Base-by-base conservation (phyloP, 257 asterid species). In the Lithospermum erythrorhizon region DNA sequence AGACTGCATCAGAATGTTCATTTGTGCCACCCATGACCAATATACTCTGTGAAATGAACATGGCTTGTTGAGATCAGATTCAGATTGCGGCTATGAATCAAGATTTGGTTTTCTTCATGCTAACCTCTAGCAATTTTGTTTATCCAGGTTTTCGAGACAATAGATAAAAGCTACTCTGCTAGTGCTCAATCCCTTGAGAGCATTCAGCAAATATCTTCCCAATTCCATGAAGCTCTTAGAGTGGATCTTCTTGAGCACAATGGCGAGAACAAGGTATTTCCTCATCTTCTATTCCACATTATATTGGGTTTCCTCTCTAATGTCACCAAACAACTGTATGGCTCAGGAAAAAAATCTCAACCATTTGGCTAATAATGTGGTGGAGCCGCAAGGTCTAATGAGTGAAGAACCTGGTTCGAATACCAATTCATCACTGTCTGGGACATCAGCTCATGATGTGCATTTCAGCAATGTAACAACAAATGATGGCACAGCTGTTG, bases 201-300 rank as follows among this genome's bases (percentile, higher is more conserved):
- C 68, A 76, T 82, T 84, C 89, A 70, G 68, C 78, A 82, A 57
- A 69, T 84, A 17, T 84, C 95, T 59, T 74, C 90, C 30, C 93
- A 82, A 66, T 87, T 84, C 69, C 84, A 71, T 20, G 81, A 79
- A 55, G 83, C 76, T 54, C 73, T 89, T 30, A 72, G 79, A 64
- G 72, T 89, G 76, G 77, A 84, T 70, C 59, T 81, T 68, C 75
- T 61, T 62, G 87, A 66, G 68, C 75, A 64, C 67, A 70, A 52
- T 63, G 73, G 67, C 65, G 81, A 52, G 58, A 47, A 70, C 61
- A 77, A 89, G 97, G 94, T 89, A 66, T 22, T 54, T 17, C 53
- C 60, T 14, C 35, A 27, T 9, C 58, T 53, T 55, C 54, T n/a
- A 53, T n/a, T 22, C 22, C 15, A n/a, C 11, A n/a, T n/a, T n/a